Conservation (phyloP, 345 rosid species). For the Lagerstroemia speciosa region DNA sequence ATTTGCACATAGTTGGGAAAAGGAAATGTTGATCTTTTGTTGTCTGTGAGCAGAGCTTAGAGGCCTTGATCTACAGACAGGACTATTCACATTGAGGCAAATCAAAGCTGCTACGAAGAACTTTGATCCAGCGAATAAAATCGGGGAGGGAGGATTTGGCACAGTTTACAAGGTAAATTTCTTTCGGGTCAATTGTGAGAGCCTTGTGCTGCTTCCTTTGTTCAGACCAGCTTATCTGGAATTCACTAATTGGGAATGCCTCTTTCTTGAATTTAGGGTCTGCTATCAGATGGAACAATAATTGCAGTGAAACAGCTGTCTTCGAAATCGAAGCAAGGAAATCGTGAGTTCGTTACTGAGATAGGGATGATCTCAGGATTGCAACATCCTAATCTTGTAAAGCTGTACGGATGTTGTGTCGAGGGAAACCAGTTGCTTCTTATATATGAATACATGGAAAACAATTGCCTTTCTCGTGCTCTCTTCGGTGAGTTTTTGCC, state of each 20-base stretch:
- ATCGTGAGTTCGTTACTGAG: slow-evolving; percentile 66
- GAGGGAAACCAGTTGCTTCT: slow-evolving; percentile 65
- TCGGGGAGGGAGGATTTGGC: slow-evolving; percentile 86
- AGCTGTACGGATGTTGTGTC: slow-evolving; percentile 63
- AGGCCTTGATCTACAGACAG: slow-evolving; percentile 58
- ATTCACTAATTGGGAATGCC: neutral
- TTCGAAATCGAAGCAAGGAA: slow-evolving; percentile 67
- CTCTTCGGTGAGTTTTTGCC: slow-evolving; percentile 41
- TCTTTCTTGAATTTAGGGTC: slow-evolving; percentile 38
- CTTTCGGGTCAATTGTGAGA: neutral
- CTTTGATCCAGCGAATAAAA: slow-evolving; percentile 45
- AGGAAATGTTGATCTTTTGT: slow-evolving; percentile 6
- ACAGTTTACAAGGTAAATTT: slow-evolving; percentile 50
- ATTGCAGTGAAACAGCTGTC: slow-evolving; percentile 73
- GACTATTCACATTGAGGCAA: slow-evolving; percentile 50
- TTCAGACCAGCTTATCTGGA: neutral
- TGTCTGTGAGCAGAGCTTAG: slow-evolving; percentile 41
- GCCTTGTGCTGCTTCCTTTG: too few relatives aligned
- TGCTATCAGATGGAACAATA: slow-evolving; percentile 51
- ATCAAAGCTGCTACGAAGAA: slow-evolving; percentile 61
- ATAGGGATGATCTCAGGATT: slow-evolving; percentile 69
- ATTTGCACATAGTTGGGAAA: neutral
- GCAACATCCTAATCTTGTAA: slow-evolving; percentile 78
- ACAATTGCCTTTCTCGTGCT: slow-evolving; percentile 57
- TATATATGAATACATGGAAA: slow-evolving; percentile 68